A percentile compares a stretch with the other conserved stretches of the same genome.
Conservation (phyloP, 495 filamentous ascomycete species). For the Hypomontagnella monticulosa region DNA sequence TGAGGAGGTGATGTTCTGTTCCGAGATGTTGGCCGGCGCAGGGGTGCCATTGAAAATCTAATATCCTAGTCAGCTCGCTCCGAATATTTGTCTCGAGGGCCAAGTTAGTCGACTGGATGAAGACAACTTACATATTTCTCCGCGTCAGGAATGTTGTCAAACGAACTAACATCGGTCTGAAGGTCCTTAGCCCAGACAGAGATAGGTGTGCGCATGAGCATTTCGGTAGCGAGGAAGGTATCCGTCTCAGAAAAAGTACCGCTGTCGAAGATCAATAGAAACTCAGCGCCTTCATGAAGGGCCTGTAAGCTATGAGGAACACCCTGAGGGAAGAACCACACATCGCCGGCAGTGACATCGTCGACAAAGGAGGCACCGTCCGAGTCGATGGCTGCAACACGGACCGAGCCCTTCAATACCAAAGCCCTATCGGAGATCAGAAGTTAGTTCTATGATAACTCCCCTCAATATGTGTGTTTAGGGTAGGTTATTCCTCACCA, state of each 20-base stretch:
- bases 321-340: slow-evolving; percentile 76
- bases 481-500: slow-evolving; percentile 55
- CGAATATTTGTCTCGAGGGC: neutral
- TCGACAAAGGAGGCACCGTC: slow-evolving; percentile 72
- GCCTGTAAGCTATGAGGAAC: slow-evolving; percentile 76
- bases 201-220: slow-evolving; percentile 69
- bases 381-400: slow-evolving; percentile 68
- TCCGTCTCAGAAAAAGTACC: slow-evolving; percentile 74
- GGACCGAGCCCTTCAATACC: slow-evolving; percentile 71
- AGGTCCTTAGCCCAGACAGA: slow-evolving; percentile 73
- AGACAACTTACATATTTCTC: slow-evolving; percentile 61
- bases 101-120: neutral
- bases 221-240: slow-evolving; percentile 73
- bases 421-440: slow-evolving; percentile 46
- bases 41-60: slow-evolving; percentile 73
- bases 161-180: slow-evolving; percentile 61
- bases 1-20: slow-evolving; percentile 69
- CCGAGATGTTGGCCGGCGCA: slow-evolving; percentile 65
- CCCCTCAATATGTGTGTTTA: neutral
- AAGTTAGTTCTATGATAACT: slow-evolving; percentile 11
- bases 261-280: slow-evolving; percentile 75
- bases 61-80: slow-evolving; percentile 2
- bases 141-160: slow-evolving; percentile 66
- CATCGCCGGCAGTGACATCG: slow-evolving; percentile 71
- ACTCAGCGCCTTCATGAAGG: slow-evolving; percentile 70